Evolutionary conservation across 2,329 filamentous ascomycete species (phyloP), one percentile per base, ranked within the genome.

Genomic region (Elsinoe arachidis): DNA sequence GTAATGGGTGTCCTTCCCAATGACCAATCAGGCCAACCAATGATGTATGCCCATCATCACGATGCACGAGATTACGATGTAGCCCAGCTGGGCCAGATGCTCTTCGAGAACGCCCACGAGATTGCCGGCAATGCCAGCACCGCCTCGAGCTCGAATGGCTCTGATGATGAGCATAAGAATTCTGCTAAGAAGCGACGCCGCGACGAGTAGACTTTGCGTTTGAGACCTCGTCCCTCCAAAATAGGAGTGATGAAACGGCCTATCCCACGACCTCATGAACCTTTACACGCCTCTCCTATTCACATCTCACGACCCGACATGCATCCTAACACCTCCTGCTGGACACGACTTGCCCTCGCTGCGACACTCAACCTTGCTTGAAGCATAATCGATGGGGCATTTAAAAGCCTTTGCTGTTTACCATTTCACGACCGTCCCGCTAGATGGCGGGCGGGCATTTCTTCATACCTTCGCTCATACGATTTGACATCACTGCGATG

Each of bases 1-100:
- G 85, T 95, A 67, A 92, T 97, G 86, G 88, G 89, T 67, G 81
- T 96, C 52, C 79, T 95, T 52, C 60, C 67, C 63, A 67, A 63
- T 58, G 65, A 68, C 64, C 65, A 66, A 49, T 64, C 64, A 41
- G 47, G 65, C 61, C 38, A 69, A 68, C 47, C 67, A 64, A 52
- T 58, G 37, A 59, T 61, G 59, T 64, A 66, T 5, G 66, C 69
- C 53, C 70, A 71, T 37, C 64, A 66, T 44, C 64, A 67, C 35
- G 68, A 70, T 26, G 66, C 65, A 14, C 67, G 64, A 59, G 68
- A 69, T 57, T 63, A 64, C 65, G 86, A 89, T 60, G 83, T 84
- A 58, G 78, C 78, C 64, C 78, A 79, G 59, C 80, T 89, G 60
- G 88, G 89, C 63, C 85, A 86, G 68, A 86, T 89, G 41, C 82